These are phyloP conservation scores for Pyricularia grisea DNA, from an alignment of 2,329 filamentous ascomycete genomes.

Conservation along the genomic window DNA sequence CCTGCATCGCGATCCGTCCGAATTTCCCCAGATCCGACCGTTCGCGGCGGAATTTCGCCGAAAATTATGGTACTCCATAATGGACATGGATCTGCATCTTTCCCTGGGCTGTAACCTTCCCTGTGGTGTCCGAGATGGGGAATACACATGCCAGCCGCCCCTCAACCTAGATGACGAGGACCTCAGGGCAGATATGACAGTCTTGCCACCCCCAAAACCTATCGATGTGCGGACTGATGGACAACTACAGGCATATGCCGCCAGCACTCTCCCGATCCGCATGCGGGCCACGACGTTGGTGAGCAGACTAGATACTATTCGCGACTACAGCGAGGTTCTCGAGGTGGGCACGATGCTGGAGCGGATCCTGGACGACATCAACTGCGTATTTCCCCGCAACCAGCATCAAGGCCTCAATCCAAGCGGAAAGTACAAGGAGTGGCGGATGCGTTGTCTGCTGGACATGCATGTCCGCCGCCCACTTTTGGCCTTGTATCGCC, in stretches of 20 bases:
- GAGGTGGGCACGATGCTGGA: slow-evolving; percentile 45
- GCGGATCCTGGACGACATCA: slow-evolving; percentile 43
- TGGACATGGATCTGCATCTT: slow-evolving; percentile 47
- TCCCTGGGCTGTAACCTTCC: slow-evolving; percentile 43
- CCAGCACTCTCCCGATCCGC: slow-evolving; percentile 37
- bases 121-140: slow-evolving; percentile 38
- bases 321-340: slow-evolving; percentile 43
- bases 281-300: slow-evolving; percentile 41
- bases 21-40: slow-evolving; percentile 38
- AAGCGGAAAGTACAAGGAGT: slow-evolving; percentile 37
- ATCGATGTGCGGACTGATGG: slow-evolving; percentile 43
- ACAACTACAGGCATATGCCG: slow-evolving; percentile 44
- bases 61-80: slow-evolving; percentile 46
- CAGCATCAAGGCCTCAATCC: slow-evolving; percentile 25
- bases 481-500: slow-evolving; percentile 42
- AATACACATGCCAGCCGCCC: slow-evolving; percentile 43
- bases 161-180: slow-evolving; percentile 44
- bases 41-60: slow-evolving; percentile 44
- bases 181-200: slow-evolving; percentile 34
- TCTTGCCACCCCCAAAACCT: slow-evolving; percentile 37
- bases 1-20: slow-evolving; percentile 45
- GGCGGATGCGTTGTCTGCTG: slow-evolving; percentile 39
- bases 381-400: slow-evolving; percentile 39
- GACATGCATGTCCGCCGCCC: slow-evolving; percentile 46
- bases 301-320: slow-evolving; percentile 39